Conservation (phyloP, 225 moss, liverwort and hornwort genomes). For the Lunularia cruciata region DNA sequence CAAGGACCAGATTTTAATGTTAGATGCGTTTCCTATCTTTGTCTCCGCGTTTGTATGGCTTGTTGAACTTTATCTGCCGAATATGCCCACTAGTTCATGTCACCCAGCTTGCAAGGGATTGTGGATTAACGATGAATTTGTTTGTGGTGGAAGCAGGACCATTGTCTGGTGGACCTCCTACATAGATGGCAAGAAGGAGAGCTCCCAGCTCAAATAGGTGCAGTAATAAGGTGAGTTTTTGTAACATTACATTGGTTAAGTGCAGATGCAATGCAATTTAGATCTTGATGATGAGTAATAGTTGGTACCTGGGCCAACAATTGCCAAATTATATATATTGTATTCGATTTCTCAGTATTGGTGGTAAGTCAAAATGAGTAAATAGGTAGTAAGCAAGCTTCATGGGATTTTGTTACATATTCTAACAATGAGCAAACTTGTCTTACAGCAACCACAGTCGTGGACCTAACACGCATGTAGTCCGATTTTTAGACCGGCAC, state of each 20-base stretch:
- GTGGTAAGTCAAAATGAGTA: too few species aligned
- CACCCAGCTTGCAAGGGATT: background rate
- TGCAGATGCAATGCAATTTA: background rate
- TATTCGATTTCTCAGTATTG: too few species aligned
- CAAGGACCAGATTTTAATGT: too few species aligned
- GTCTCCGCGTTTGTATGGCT: background rate
- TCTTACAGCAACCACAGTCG: conserved; percentile 87
- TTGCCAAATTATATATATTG: too few species aligned
- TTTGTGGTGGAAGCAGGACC: conserved; percentile 66
- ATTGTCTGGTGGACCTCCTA: conserved; percentile 93
- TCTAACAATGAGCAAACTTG: background rate
- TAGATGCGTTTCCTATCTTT: background rate
- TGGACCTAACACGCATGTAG: conserved; percentile 85
- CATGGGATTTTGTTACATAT: too few species aligned
- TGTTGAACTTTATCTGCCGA: background rate
- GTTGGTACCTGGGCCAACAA: too few species aligned
- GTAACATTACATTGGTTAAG: too few species aligned
- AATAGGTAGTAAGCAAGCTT: too few species aligned
- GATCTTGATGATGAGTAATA: too few species aligned
- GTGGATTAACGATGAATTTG: background rate
- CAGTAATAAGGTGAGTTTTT: conserved; percentile 82
- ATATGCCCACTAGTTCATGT: background rate
- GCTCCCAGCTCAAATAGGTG: conserved; percentile 76
- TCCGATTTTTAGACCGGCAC: conserved; percentile 89
- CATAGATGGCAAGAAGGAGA: conserved; percentile 98